Base-by-base conservation (phyloP, 345 rosid species). In the Populus alba region DNA sequence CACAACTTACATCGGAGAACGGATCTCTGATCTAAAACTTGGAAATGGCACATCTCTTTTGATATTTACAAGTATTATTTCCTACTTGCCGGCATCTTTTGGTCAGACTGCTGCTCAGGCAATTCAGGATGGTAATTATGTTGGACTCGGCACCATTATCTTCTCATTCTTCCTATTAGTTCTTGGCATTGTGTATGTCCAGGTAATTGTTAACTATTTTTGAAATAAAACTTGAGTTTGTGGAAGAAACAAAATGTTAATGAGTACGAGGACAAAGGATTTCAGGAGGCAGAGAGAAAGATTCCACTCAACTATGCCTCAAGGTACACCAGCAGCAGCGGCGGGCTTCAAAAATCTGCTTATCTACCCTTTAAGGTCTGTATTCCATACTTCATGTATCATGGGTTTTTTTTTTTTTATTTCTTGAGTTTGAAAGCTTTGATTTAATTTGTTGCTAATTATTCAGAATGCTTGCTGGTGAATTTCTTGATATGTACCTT, bases 251-350 rank as follows among this genome's bases (percentile, higher is more conserved):
- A 62, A 79, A 76, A 63, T 81, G 37, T 83, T 74, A 77, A 76
- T 78, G 66, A 70, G 74, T 73, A 41, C 65, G 71, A 75, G 53
- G 74, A 79, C 84, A 71, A 88, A 84, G 79, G 78, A 76, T 89
- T 85, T 83, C 95, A 94, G 98, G 99, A 96, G 89, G 99, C 99
- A 66, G 99, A 96, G 92, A 92, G 99, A 85, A 96, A 96, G 81
- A 96, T 96, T 78, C 98, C 99, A 6, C 87, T 94, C 68, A 96
- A 96, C 79, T 96, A 96, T 88, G 98, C 99, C 47, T 96, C 99
- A 11, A 90, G 99, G 86, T 96, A 92, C 78, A 82, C 85, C 63
- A 92, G 96, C 85, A 89, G 85, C 82, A 86, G 92, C 18, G 93
- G 92, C 2, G 97, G 98, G 77, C 98, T 88, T 77, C 89, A 94